A percentile compares a stretch with the other conserved stretches of the same genome.
These are phyloP conservation scores for Melaleuca quinquenervia DNA, from an alignment of 345 rosid genomes.

Conservation along the genomic window DNA sequence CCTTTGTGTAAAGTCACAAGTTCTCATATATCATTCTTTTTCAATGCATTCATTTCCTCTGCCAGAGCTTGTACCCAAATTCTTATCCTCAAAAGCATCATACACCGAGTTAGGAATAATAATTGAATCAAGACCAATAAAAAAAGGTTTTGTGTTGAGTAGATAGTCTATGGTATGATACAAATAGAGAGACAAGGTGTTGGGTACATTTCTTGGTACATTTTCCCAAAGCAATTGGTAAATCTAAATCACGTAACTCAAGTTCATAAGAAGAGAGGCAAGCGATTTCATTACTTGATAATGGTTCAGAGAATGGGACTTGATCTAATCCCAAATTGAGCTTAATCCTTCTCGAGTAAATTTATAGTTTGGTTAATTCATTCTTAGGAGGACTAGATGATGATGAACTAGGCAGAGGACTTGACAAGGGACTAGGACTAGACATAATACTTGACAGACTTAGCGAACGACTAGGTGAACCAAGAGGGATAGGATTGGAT, in stretches of 20 bases:
- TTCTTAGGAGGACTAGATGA: background rate
- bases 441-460: background rate
- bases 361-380: background rate
- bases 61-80: background rate
- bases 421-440: background rate
- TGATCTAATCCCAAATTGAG: background rate
- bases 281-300: background rate
- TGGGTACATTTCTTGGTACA: background rate
- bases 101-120: too few relatives aligned
- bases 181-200: background rate
- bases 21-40: background rate
- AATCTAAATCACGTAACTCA: background rate
- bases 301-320: rapidly evolving
- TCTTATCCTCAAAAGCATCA: background rate
- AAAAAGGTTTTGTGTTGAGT: background rate
- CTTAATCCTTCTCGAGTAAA: too few relatives aligned
- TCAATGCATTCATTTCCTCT: background rate
- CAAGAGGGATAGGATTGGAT: background rate
- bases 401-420: background rate
- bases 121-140: background rate
- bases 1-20: background rate
- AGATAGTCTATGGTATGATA: too few relatives aligned
- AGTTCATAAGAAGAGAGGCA: background rate
- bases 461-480: background rate
- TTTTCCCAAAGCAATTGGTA: background rate